Evolutionary conservation across 495 filamentous ascomycete species (phyloP), one percentile per base, ranked within the genome.

Genomic region (Cryomyces minteri): DNA sequence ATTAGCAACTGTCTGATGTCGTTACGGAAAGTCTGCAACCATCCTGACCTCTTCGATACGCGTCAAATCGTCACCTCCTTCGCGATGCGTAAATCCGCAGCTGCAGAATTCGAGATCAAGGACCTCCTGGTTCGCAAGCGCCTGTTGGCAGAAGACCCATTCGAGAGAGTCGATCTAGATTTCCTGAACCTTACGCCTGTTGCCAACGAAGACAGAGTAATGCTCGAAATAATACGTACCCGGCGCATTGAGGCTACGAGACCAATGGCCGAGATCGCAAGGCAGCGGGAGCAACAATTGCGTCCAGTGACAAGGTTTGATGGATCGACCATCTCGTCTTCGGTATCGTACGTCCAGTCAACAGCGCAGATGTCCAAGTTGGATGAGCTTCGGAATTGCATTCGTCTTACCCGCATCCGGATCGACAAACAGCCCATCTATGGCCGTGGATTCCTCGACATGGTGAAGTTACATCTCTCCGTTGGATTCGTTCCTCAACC

Each of bases 1-100:
- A 94, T 96, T 57, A 95, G 96, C 61, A 94, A 94, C 61, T 95
- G 92, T 62, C 66, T 99, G 39, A 94, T 99, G 90, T 88, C 94
- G 58, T 70, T 99, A 31, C 79, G 92, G 25, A 94, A 95, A 58
- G 92, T 99, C 39, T 99, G 92, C 69, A 96, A 96, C 53, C 92
- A 99, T 56, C 92, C 92, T 0, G 92, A 99, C 65, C 72, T 96
- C 10, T 99, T 99, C 57, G 83, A 95, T 51, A 92, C 90, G n/a
- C 75, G 92, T 10, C 85, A 82, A n/a, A 94, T 99, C 56, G 87
- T 92, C 54, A 96, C 85, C 2, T 95, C 88, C 5, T 94, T 93
- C 60, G 87, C 87, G 6, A 93, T 95, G 83, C 72, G 78, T 32
- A 82, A 72, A 39, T 88, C 87, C 28, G 79, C 81, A 5, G 66